Percentiles rank a stretch among this genome's conserved stretches.
phyloP scores from a whole-genome alignment of 768 basidiomycete species.

The Artomyces pyxidatus region DNA sequence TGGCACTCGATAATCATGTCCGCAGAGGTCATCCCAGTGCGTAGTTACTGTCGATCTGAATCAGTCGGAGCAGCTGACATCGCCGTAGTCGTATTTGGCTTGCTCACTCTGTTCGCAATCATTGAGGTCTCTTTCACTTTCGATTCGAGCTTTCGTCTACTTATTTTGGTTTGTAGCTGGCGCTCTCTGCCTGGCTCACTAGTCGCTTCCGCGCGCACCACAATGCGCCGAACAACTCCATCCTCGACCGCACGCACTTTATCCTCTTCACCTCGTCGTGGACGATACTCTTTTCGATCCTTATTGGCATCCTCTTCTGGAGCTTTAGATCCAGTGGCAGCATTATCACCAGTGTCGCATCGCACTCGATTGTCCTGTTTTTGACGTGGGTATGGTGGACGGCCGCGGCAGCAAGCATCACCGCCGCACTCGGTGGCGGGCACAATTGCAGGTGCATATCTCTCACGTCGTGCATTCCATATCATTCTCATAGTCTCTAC shows the following conservation, averaged over 20 bases:
- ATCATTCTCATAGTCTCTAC: not conserved
- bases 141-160: not conserved
- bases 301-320: constrained; percentile 50
- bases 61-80: constrained; percentile 1
- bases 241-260: constrained; percentile 58
- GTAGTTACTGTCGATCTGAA: constrained; percentile 13
- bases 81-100: constrained; percentile 39
- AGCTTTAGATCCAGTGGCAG: constrained; percentile 36
- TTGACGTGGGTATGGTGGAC: constrained; percentile 78
- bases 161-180: constrained; percentile 33
- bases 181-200: constrained; percentile 64
- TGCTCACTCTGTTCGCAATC: constrained; percentile 53
- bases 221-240: constrained; percentile 37
- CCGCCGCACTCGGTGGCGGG: constrained; percentile 56
- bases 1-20: constrained; percentile 33
- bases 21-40: constrained; percentile 50
- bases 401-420: constrained; percentile 64
- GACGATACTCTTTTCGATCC: constrained; percentile 49
- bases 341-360: constrained; percentile 50
- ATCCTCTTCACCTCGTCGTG: constrained; percentile 65
- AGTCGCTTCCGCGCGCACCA: constrained; percentile 48
- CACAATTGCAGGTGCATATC: constrained; percentile 55
- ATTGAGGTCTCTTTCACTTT: constrained; percentile 42
- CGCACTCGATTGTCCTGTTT: constrained; percentile 52
- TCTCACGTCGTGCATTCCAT: not conserved